Conservation (phyloP, 2,329 filamentous ascomycete genomes). For the Aspergillus carbonarius region DNA sequence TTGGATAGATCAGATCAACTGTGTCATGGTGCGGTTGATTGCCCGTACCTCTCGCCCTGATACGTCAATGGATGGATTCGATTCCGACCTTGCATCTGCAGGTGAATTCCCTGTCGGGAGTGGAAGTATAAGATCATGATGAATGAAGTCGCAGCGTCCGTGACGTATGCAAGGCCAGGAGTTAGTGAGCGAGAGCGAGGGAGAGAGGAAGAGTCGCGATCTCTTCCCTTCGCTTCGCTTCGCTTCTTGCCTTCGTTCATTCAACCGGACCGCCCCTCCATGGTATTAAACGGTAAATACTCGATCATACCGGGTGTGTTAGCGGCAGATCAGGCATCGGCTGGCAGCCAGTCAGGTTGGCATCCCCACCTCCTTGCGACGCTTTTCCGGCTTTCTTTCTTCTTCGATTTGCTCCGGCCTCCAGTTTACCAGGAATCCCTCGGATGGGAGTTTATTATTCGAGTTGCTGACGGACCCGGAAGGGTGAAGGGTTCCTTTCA, state of each 20-base stretch:
- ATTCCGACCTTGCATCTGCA: slow-evolving; percentile 11
- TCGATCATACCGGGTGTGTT: slow-evolving; percentile 1
- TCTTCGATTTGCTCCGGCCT: background rate
- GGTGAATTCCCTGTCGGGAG: slow-evolving; percentile 10
- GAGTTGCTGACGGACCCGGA: background rate
- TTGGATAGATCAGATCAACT: slow-evolving; percentile 1
- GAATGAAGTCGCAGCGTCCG: background rate
- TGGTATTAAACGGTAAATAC: background rate
- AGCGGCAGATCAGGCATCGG: slow-evolving; percentile 22
- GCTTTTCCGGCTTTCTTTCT: slow-evolving; percentile 9
- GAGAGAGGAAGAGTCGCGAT: too few relatives aligned
- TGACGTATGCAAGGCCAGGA: slow-evolving; percentile 4
- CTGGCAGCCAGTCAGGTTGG: slow-evolving; percentile 13
- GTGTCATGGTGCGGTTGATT: background rate
- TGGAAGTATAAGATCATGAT: background rate
- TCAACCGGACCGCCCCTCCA: too few relatives aligned
- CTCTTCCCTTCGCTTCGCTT: too few relatives aligned
- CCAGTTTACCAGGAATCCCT: background rate
- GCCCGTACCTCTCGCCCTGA: background rate
- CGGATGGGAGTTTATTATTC: background rate
- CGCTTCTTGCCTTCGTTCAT: too few relatives aligned
- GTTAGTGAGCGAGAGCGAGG: background rate
- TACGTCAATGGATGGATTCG: slow-evolving; percentile 5
- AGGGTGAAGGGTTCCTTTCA: background rate
- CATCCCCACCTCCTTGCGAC: slow-evolving; percentile 13